phyloP scores from a whole-genome alignment of 495 filamentous ascomycete species.

The Aspergillus heteromorphus region DNA sequence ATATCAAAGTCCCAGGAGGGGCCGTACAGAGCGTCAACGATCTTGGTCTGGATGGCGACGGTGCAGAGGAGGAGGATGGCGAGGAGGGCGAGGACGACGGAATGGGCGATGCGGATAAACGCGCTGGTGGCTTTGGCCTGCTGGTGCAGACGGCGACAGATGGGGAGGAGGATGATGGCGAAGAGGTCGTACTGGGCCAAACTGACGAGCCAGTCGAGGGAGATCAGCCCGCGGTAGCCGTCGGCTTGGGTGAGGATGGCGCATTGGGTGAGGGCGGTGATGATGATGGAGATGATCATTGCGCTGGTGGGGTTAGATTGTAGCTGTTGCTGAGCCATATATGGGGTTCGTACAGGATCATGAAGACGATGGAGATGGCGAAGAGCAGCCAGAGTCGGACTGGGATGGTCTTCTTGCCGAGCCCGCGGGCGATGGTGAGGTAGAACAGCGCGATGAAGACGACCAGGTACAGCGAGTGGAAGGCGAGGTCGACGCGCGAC shows the following conservation, averaged over 20 bases:
- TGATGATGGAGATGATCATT: constrained; percentile 6
- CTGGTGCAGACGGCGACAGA: constrained; percentile 12
- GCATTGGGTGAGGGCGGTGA: constrained; percentile 10
- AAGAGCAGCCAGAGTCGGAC: constrained; percentile 9
- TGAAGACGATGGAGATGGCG: constrained; percentile 6
- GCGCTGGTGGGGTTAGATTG: not conserved
- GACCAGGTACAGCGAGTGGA: constrained; percentile 15
- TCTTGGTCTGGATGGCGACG: constrained; percentile 3
- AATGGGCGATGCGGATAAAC: constrained; percentile 8
- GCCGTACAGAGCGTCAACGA: not conserved
- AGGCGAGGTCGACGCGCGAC: constrained; percentile 6
- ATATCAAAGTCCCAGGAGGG: not conserved
- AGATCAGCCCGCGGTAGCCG: not conserved
- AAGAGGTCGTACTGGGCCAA: constrained; percentile 2
- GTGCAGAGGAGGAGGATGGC: constrained; percentile 9
- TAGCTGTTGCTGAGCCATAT: too few relatives aligned
- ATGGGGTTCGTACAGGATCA: constrained; percentile 6
- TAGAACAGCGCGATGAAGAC: constrained; percentile 5
- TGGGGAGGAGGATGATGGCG: constrained; percentile 11
- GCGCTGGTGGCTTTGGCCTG: not conserved
- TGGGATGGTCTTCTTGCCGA: not conserved
- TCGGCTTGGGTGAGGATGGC: not conserved
- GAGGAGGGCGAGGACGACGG: not conserved
- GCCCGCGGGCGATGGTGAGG: not conserved
- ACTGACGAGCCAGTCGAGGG: constrained; percentile 6